These are phyloP conservation scores for Besnoitia besnoiti DNA, from an alignment of 169 alveolate genomes.

Conservation along the genomic window DNA sequence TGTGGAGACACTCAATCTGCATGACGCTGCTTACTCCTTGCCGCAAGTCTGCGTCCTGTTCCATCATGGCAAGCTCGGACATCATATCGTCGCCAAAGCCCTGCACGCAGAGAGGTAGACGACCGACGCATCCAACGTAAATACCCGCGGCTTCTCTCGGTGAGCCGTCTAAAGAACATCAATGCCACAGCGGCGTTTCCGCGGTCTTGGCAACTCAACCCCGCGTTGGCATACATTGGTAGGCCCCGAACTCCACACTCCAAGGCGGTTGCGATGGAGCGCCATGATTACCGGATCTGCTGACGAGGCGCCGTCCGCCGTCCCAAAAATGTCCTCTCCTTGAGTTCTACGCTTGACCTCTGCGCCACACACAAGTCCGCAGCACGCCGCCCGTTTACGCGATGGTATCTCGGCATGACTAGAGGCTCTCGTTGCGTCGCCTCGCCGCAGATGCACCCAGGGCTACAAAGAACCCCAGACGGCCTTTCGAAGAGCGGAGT, in stretches of 20 bases:
- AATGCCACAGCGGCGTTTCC: neutral
- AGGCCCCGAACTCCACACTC: too few species aligned
- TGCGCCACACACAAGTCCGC: too few species aligned
- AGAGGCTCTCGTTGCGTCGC: too few species aligned
- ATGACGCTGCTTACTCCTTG: slow-evolving; percentile 51
- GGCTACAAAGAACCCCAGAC: too few species aligned
- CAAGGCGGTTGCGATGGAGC: too few species aligned
- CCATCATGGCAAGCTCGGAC: slow-evolving; percentile 53
- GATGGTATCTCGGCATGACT: too few species aligned
- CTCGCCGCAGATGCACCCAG: too few species aligned
- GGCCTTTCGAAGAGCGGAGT: too few species aligned
- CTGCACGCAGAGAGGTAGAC: slow-evolving; percentile 19
- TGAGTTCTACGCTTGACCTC: slow-evolving; percentile 52
- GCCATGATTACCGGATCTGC: slow-evolving; percentile 12
- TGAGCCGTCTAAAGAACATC: neutral
- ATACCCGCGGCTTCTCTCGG: neutral
- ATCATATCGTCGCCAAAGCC: slow-evolving; percentile 44
- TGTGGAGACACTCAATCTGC: neutral
- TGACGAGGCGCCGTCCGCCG: slow-evolving; percentile 32
- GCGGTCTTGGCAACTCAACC: too few species aligned
- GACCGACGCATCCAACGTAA: neutral
- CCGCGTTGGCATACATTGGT: too few species aligned
- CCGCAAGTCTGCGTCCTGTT: slow-evolving; percentile 52
- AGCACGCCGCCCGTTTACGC: neutral
- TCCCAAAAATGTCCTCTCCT: slow-evolving; percentile 45